These are phyloP conservation scores for Penicillium brasilianum DNA, from an alignment of 2,329 filamentous ascomycete species.

Conservation along the genomic window DNA sequence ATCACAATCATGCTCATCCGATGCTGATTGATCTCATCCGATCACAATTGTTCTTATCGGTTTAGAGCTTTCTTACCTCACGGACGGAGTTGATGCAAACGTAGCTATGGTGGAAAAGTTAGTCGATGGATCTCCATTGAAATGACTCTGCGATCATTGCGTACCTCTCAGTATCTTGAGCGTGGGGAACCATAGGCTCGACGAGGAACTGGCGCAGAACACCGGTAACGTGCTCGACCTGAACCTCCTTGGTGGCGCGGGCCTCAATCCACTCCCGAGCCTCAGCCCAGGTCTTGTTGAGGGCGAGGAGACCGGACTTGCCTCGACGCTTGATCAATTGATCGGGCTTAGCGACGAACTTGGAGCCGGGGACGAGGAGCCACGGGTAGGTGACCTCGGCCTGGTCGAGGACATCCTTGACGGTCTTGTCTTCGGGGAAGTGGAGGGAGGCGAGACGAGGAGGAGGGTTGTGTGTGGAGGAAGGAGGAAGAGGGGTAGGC, in stretches of 20 bases:
- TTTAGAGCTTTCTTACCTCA: conserved; percentile 74
- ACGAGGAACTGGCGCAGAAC: conserved; percentile 94
- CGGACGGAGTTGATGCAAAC: conserved; percentile 99
- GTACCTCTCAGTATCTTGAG: conserved; percentile 80
- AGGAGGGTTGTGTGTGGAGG: conserved; percentile 88
- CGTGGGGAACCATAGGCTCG: conserved; percentile 97
- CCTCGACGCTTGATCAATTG: conserved; percentile 99
- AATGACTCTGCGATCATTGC: neutral
- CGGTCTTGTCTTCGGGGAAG: conserved; percentile 86
- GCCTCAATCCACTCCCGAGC: conserved; percentile 92
- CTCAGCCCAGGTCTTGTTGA: conserved; percentile 98
- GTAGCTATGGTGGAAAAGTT: conserved; percentile 64
- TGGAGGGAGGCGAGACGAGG: conserved; percentile 88
- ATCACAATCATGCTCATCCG: neutral
- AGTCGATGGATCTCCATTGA: neutral
- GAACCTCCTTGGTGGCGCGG: conserved; percentile 86
- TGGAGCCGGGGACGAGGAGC: conserved; percentile 80
- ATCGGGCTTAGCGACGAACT: conserved; percentile 99
- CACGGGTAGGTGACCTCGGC: conserved; percentile 97
- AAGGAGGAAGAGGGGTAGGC: conserved; percentile 85
- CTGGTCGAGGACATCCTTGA: conserved; percentile 86
- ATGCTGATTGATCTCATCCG: neutral
- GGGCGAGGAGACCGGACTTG: conserved; percentile 93
- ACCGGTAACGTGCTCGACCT: conserved; percentile 90
- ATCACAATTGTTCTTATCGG: neutral